phyloP scores from a whole-genome alignment of 352 stramenopile genomes.

The Pythium grandisporangium region DNA sequence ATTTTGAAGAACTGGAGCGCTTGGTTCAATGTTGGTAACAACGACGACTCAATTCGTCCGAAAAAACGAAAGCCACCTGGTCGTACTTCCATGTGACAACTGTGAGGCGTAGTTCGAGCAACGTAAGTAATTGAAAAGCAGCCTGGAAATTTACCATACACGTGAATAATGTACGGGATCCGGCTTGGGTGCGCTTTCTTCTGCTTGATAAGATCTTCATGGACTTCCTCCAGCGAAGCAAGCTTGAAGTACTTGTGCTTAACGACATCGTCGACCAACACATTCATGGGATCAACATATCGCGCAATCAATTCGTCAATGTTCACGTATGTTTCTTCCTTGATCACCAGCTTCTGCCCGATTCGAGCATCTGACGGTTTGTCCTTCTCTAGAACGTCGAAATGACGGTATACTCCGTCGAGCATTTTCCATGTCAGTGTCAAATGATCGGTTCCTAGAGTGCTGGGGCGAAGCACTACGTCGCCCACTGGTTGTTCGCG shows the following conservation, averaged over 20 bases:
- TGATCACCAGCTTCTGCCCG: conserved; percentile 75
- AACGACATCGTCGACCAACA: conserved; percentile 76
- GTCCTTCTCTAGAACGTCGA: conserved; percentile 83
- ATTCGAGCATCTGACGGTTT: conserved; percentile 81
- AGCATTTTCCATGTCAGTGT: conserved; percentile 87
- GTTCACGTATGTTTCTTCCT: conserved; percentile 80
- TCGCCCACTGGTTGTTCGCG: conserved; percentile 72
- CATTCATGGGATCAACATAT: conserved; percentile 86
- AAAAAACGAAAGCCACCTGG: conserved; percentile 82
- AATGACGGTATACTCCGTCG: conserved; percentile 80
- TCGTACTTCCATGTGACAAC: conserved; percentile 85
- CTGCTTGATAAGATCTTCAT: conserved; percentile 84
- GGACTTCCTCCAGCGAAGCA: conserved; percentile 52
- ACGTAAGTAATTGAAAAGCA: conserved; percentile 89
- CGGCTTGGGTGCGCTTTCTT: conserved; percentile 79
- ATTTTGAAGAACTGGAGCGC: conserved; percentile 88
- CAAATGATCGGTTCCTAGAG: conserved; percentile 72
- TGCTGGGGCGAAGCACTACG: conserved; percentile 81
- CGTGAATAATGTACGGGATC: conserved; percentile 78
- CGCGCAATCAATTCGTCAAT: conserved; percentile 86
- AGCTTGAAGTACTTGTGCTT: conserved; percentile 86
- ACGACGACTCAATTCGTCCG: conserved; percentile 79
- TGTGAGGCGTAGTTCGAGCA: conserved; percentile 70
- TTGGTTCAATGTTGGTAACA: conserved; percentile 66
- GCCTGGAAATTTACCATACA: conserved; percentile 82